Evolutionary conservation across 2,329 filamentous ascomycete species (phyloP).

Genomic region (Neopestalotiopsis sp.): DNA sequence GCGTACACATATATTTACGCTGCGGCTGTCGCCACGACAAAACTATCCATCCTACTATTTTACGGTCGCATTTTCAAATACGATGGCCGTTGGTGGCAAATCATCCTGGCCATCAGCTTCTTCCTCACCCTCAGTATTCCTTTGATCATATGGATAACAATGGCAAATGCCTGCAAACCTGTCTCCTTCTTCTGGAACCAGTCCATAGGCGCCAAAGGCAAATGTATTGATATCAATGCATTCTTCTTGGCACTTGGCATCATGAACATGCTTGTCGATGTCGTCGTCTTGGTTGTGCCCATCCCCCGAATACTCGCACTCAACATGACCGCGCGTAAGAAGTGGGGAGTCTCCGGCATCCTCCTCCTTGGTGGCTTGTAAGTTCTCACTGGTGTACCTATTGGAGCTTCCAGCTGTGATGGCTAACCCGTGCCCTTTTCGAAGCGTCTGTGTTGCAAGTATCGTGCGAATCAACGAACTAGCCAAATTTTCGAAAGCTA

Average conservation of each 20-base stretch:
- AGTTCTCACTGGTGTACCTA: not conserved
- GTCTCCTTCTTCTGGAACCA: slow-evolving; percentile 5
- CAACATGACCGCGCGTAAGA: slow-evolving; percentile 5
- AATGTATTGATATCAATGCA: not conserved
- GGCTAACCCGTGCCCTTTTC: not conserved
- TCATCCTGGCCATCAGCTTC: not conserved
- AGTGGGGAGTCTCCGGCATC: slow-evolving; percentile 2
- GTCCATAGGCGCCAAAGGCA: not conserved
- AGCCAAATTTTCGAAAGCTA: not conserved
- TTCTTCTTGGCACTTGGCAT: slow-evolving; percentile 11
- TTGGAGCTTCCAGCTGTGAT: no score
- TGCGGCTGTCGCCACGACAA: not conserved
- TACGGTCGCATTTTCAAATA: slow-evolving; percentile 5
- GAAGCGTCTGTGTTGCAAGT: not conserved
- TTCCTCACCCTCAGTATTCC: not conserved
- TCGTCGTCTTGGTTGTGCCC: slow-evolving; percentile 1
- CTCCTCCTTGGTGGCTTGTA: slow-evolving; percentile 5
- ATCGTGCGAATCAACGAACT: slow-evolving; percentile 1
- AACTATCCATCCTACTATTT: not conserved
- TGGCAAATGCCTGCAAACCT: not conserved
- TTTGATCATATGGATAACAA: slow-evolving; percentile 9
- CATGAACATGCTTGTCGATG: slow-evolving; percentile 11
- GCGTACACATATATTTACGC: not conserved
- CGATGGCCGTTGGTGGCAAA: not conserved
- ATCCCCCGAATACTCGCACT: not conserved